These are phyloP conservation scores for Filosporella fistucella DNA, from an alignment of 495 filamentous ascomycete genomes.

Conservation along the genomic window DNA sequence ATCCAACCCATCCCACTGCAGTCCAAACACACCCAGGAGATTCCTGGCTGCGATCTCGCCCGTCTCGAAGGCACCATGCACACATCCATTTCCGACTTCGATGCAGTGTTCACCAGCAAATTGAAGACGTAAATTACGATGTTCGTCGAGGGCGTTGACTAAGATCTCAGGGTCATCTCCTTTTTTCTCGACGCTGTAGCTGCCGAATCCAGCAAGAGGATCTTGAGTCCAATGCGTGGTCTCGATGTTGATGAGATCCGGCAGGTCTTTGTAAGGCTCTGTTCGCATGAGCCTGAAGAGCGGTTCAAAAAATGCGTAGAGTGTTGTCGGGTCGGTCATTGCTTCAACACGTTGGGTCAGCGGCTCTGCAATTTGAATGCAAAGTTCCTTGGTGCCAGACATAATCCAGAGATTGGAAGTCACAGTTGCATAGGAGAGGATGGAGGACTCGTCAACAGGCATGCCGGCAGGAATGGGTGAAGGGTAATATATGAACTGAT, in stretches of 20 bases:
- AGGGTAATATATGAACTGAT: conserved; percentile 20
- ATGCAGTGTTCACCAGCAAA: conserved; percentile 19
- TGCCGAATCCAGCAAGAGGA: conserved; percentile 15
- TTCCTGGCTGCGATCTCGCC: conserved; percentile 15
- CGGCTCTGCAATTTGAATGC: conserved; percentile 16
- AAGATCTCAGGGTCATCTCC: conserved; percentile 9
- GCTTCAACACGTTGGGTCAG: conserved; percentile 16
- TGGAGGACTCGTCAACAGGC: conserved; percentile 6
- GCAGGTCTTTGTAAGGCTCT: conserved; percentile 16
- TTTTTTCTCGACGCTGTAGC: conserved; percentile 14
- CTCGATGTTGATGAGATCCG: conserved; percentile 13
- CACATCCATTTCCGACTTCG: conserved; percentile 18
- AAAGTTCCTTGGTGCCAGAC: conserved; percentile 16
- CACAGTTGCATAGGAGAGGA: conserved; percentile 17
- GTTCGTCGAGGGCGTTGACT: conserved; percentile 8
- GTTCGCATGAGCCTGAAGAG: conserved; percentile 16
- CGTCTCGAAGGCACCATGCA: conserved; percentile 19
- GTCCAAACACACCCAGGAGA: conserved; percentile 7
- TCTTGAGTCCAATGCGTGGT: conserved; percentile 21
- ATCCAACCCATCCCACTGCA: conserved; percentile 9
- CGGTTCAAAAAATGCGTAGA: conserved; percentile 17
- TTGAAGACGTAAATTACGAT: conserved; percentile 4
- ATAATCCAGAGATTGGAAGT: conserved; percentile 17
- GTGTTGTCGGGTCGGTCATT: neutral
- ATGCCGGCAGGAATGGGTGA: conserved; percentile 10